phyloP scores from a whole-genome alignment of 305 asterid species.

The Fraxinus dipetala region DNA sequence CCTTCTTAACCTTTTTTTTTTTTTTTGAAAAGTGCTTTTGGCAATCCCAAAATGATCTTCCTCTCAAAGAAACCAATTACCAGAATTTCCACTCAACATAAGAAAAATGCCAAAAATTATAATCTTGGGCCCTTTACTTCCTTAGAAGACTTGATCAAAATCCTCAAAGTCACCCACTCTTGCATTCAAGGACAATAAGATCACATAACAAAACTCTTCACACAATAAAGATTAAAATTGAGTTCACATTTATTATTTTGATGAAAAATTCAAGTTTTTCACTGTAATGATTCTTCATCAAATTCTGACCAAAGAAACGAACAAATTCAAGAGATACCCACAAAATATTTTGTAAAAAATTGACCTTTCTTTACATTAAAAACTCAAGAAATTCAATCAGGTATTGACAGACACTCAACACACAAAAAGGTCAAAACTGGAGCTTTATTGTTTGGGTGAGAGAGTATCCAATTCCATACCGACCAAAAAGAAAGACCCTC shows the following conservation, averaged over 20 bases:
- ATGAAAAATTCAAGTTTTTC: background rate
- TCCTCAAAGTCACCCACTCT: slow-evolving; percentile 1
- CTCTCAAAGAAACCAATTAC: slow-evolving; percentile 8
- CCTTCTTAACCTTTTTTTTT: slow-evolving; percentile 6
- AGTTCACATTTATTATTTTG: background rate
- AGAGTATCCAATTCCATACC: slow-evolving; percentile 44
- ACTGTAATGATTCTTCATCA: background rate
- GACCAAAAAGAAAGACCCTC: slow-evolving; percentile 54
- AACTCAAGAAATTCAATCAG: background rate
- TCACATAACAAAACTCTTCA: background rate
- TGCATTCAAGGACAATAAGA: background rate
- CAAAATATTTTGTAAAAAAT: background rate
- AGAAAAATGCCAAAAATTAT: background rate
- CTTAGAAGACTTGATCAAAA: slow-evolving; percentile 15
- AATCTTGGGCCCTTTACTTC: background rate
- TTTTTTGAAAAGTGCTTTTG: slow-evolving; percentile 16
- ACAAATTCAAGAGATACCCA: background rate
- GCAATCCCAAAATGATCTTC: slow-evolving; percentile 19
- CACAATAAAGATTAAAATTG: slow-evolving; percentile 7
- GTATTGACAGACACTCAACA: background rate
- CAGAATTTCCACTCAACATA: slow-evolving; percentile 7
- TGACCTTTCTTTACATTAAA: background rate
- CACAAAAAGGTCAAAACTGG: background rate
- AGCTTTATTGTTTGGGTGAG: background rate
- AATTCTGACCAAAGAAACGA: background rate